Evolutionary conservation across 2,329 filamentous ascomycete genomes (phyloP), one percentile per base, ranked within the genome.

Genomic region (Aspergillus alliaceus): DNA sequence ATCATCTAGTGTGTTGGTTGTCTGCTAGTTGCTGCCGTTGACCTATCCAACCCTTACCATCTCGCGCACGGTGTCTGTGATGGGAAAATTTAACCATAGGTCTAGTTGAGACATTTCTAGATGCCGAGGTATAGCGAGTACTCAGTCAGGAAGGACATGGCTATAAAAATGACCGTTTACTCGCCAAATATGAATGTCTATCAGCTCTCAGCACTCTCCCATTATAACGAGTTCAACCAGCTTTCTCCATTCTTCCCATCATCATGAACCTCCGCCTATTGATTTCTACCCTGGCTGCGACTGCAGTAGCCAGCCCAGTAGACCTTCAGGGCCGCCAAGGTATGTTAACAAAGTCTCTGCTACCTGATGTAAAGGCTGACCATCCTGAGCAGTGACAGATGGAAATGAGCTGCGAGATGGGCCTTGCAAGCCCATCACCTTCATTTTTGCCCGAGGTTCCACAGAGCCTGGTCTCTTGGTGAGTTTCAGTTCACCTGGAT

Each of bases 371-470:
- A 4, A 4, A 12, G n/a, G 9, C 24, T 47, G 9, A 24, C 15
- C 12, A 47, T 14, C 3, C 5, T 31, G 25, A 6, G 9, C 40
- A 47, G 44, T 47, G 44, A 12, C 25, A 7, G 40, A 32, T 18
- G 53, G 48, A 6, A 39, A 57, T 27, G 55, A 57, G 35, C 44
- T 57, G 12, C 50, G 50, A 2, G 35, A 48, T 12, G 55, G 55
- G 2, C 31, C 27, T 32, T 57, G 55, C 42, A 44, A 57, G 29
- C 50, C 52, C 11, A 53, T 57, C 35, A 57, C 50, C 6, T 53
- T 57, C 15, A 57, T 57, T 42, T 57, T 57, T 29, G 55, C 55
- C 32, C 50, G 55, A 15, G 55, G 50, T 25, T 57, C 55, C 34
- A 57, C 50, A 5, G 55, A 57, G 50, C 50, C 40, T 5, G 55